Percentiles rank a stretch among this genome's conserved stretches.
phyloP scores from a whole-genome alignment of 352 stramenopile genomes.

The Peronospora tabacina region DNA sequence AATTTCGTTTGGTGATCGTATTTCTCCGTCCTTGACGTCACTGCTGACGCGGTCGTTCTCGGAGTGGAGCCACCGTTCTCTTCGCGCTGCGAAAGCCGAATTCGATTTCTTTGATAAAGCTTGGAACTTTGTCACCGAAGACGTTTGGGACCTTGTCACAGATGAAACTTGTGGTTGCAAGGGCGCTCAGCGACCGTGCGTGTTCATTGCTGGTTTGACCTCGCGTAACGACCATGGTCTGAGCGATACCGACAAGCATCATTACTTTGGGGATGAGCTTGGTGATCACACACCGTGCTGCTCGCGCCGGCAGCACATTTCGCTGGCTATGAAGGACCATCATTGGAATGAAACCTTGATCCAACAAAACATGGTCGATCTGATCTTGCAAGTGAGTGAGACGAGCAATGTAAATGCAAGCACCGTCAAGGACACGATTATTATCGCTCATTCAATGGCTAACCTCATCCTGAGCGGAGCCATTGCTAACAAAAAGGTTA shows the following conservation, averaged over 20 bases:
- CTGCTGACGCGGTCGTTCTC: conserved; percentile 21
- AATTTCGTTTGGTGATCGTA: conserved; percentile 15
- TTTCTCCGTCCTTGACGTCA: conserved; percentile 20
- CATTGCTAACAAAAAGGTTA: conserved; percentile 27
- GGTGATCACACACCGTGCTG: conserved; percentile 51
- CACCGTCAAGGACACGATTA: conserved; percentile 56
- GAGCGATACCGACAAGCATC: conserved; percentile 20
- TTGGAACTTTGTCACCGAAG: conserved; percentile 9
- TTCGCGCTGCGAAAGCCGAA: conserved; percentile 17
- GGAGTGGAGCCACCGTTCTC: conserved; percentile 19
- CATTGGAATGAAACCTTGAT: conserved; percentile 37
- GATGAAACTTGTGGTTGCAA: conserved; percentile 38
- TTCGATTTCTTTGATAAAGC: conserved; percentile 10
- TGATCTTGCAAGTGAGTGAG: conserved; percentile 31
- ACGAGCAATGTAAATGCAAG: conserved; percentile 25
- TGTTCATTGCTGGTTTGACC: conserved; percentile 54
- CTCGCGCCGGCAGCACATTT: conserved; percentile 41
- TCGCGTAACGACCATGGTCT: conserved; percentile 28
- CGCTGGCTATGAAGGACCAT: conserved; percentile 39
- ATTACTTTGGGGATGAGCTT: conserved; percentile 45
- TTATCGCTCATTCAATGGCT: conserved; percentile 58
- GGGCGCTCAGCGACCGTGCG: conserved; percentile 28
- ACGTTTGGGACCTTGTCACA: conserved; percentile 19
- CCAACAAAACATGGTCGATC: conserved; percentile 33
- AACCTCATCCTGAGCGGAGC: conserved; percentile 45